These are phyloP conservation scores for Colletotrichum neosansevieriae DNA, from an alignment of 2,329 filamentous ascomycete genomes.

Conservation along the genomic window DNA sequence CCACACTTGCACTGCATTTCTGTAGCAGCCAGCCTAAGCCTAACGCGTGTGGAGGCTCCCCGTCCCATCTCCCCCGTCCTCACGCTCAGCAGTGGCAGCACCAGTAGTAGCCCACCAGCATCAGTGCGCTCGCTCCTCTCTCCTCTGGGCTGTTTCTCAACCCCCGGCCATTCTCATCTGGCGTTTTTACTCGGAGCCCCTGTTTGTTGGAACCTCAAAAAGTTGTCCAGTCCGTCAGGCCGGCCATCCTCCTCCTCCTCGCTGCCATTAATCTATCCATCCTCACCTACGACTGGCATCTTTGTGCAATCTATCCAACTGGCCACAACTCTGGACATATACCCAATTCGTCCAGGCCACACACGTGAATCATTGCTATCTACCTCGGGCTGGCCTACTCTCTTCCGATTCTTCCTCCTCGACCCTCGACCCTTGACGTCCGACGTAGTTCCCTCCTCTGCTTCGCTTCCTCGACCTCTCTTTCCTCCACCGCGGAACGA, in stretches of 20 bases:
- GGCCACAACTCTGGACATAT: slow-evolving; percentile 31
- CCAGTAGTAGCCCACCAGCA: background rate
- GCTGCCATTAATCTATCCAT: slow-evolving; percentile 23
- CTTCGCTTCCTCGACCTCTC: background rate
- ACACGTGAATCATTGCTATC: slow-evolving; percentile 9
- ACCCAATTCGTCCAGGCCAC: slow-evolving; percentile 17
- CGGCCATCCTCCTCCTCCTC: slow-evolving; percentile 13
- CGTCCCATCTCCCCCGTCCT: slow-evolving; percentile 14
- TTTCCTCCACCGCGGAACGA: slow-evolving; percentile 8
- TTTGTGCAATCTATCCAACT: slow-evolving; percentile 30
- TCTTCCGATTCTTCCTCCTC: slow-evolving; percentile 5
- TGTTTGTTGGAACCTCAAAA: slow-evolving; percentile 39
- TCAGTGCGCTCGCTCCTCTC: slow-evolving; percentile 24
- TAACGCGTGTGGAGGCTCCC: slow-evolving; percentile 17
- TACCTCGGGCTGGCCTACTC: background rate
- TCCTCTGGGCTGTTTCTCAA: slow-evolving; percentile 18
- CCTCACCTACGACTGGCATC: slow-evolving; percentile 27
- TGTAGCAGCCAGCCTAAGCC: background rate
- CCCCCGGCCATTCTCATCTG: slow-evolving; percentile 24
- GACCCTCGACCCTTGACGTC: background rate
- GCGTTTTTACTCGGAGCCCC: slow-evolving; percentile 35
- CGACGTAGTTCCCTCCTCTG: background rate
- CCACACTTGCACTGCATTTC: too few species aligned
- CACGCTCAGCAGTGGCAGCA: background rate
- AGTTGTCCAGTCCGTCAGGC: slow-evolving; percentile 38